Conservation (phyloP, 352 stramenopile species). For the Phytophthora hibernalis region DNA sequence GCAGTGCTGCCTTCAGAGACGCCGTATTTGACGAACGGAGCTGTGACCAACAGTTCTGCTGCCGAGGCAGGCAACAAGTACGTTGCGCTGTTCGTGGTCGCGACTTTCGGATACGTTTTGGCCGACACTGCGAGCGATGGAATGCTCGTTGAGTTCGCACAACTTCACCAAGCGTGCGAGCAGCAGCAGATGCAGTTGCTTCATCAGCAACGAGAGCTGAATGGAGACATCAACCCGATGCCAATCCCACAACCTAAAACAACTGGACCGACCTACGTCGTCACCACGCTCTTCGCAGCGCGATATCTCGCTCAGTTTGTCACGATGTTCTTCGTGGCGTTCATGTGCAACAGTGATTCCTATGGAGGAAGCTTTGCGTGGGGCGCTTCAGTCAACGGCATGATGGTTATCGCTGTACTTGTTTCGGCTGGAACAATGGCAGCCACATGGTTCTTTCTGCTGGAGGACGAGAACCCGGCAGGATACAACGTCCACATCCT, state of each 20-base stretch:
- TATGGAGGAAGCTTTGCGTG: constrained; percentile 66
- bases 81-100: constrained; percentile 57
- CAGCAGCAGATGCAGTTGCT: constrained; percentile 36
- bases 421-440: constrained; percentile 25
- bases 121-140: constrained; percentile 54
- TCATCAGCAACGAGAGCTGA: constrained; percentile 28
- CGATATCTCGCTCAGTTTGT: constrained; percentile 49
- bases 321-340: constrained; percentile 48
- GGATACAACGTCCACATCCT: constrained; percentile 38
- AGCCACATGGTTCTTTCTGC: constrained; percentile 48
- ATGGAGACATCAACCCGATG: constrained; percentile 25
- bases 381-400: constrained; percentile 50
- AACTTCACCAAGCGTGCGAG: constrained; percentile 33
- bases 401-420: constrained; percentile 51
- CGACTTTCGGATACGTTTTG: constrained; percentile 58
- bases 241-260: constrained; percentile 11
- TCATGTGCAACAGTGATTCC: constrained; percentile 62
- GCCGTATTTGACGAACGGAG: constrained; percentile 47
- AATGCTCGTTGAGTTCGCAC: constrained; percentile 54
- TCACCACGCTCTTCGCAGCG: constrained; percentile 51
- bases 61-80: constrained; percentile 48
- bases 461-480: constrained; percentile 34
- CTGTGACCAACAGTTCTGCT: constrained; percentile 48
- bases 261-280: constrained; percentile 35
- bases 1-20: constrained; percentile 39